A percentile compares a stretch with the other conserved stretches of the same genome.
Conservation (phyloP, 2,329 filamentous ascomycete species). For the Penicillium sp. region DNA sequence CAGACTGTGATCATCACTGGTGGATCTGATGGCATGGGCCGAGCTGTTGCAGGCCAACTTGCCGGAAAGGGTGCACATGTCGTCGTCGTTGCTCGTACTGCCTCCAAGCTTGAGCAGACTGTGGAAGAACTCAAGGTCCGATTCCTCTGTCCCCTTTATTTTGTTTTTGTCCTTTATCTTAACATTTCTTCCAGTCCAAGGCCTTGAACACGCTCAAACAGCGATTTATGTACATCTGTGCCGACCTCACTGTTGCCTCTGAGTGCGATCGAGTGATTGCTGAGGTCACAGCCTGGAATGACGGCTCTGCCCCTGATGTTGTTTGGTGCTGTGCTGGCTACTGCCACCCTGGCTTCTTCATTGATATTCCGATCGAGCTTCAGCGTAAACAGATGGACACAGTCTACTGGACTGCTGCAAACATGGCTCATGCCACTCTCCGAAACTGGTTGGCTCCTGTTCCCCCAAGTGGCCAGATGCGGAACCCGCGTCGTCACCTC, state of each 20-base stretch:
- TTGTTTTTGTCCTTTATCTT: slow-evolving; percentile 6
- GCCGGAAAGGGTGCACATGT: slow-evolving; percentile 82
- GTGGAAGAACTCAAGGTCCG: slow-evolving; percentile 65
- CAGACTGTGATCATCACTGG: slow-evolving; percentile 89
- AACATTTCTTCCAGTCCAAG: slow-evolving; percentile 51
- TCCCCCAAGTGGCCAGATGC: slow-evolving; percentile 29
- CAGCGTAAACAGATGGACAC: slow-evolving; percentile 82
- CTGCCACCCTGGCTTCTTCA: slow-evolving; percentile 72
- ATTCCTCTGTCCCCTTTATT: neutral
- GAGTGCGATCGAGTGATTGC: slow-evolving; percentile 70
- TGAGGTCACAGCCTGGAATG: slow-evolving; percentile 78
- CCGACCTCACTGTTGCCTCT: slow-evolving; percentile 71
- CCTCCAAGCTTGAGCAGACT: slow-evolving; percentile 70
- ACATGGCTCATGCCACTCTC: slow-evolving; percentile 80
- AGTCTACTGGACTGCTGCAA: slow-evolving; percentile 84
- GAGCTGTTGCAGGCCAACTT: slow-evolving; percentile 70
- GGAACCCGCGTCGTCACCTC: slow-evolving; percentile 63
- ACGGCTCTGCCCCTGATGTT: slow-evolving; percentile 70
- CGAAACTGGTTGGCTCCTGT: slow-evolving; percentile 66
- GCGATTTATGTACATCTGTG: slow-evolving; percentile 78
- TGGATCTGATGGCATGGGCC: slow-evolving; percentile 89
- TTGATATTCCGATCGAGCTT: slow-evolving; percentile 67
- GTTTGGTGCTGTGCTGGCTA: slow-evolving; percentile 89
- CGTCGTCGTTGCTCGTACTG: slow-evolving; percentile 78
- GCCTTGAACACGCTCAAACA: slow-evolving; percentile 68